Evolutionary conservation across 371 early-diverging fungal genomes (phyloP).

Genomic region (Homolaphlyctis polyrhiza): DNA sequence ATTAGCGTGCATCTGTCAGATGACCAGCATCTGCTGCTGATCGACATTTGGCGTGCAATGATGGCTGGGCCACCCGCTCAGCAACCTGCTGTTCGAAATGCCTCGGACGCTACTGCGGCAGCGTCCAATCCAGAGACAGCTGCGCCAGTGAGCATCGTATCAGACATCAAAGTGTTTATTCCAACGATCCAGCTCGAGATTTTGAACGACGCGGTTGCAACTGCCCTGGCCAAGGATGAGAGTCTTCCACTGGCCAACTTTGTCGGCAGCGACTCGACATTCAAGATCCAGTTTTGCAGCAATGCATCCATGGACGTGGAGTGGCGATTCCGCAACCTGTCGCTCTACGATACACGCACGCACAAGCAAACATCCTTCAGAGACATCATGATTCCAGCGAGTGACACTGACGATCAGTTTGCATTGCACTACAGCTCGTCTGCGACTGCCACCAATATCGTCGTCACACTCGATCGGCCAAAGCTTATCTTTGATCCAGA

Average conservation of each 20-base stretch:
- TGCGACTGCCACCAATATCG: conserved; percentile 17
- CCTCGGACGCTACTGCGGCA: too few species aligned
- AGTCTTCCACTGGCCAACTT: conserved; percentile 39
- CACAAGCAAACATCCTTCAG: conserved; percentile 70
- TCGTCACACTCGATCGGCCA: conserved; percentile 77
- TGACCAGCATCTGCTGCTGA: not conserved
- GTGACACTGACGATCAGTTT: conserved; percentile 62
- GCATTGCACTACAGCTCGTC: conserved; percentile 36
- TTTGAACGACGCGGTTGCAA: conserved; percentile 50
- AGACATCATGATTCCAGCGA: conserved; percentile 67
- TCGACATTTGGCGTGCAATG: conserved; percentile 5
- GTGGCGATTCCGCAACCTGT: conserved; percentile 63
- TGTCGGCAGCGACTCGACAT: conserved; percentile 32
- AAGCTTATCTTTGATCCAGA: conserved; percentile 81
- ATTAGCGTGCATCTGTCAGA: not conserved
- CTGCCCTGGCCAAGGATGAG: not conserved
- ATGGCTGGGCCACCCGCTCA: conserved; percentile 4
- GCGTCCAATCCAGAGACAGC: too few species aligned
- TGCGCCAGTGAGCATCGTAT: too few species aligned
- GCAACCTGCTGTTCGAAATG: too few species aligned
- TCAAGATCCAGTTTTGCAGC: conserved; percentile 61
- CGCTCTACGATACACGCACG: conserved; percentile 73
- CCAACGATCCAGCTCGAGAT: conserved; percentile 61
- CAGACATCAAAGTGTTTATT: conserved; percentile 16
- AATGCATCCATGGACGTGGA: conserved; percentile 70